Evolutionary conservation across 768 basidiomycete species (phyloP).

Genomic region (Rhodosporidiobolus sp.): DNA sequence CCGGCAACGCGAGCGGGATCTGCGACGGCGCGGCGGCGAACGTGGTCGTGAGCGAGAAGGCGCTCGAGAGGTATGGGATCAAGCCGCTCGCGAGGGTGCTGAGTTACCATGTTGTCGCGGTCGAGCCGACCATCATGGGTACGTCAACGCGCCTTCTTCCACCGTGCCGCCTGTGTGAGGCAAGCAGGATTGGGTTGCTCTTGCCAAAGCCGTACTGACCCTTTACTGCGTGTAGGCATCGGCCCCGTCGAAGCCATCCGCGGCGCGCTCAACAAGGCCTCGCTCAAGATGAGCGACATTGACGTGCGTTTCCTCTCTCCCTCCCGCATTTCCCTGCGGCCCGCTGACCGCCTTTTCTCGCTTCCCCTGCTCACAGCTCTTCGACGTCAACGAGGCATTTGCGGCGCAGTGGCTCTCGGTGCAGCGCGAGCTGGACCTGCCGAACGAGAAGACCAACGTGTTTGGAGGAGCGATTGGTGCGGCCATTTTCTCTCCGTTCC

Average conservation of each 20-base stretch:
- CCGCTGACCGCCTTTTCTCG: neutral
- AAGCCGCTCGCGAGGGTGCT: slow-evolving; percentile 50
- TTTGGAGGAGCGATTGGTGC: slow-evolving; percentile 50
- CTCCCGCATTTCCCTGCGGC: neutral
- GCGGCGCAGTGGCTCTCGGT: slow-evolving; percentile 52
- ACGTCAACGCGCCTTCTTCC: neutral
- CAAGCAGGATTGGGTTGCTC: too few relatives aligned
- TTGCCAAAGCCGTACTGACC: too few relatives aligned
- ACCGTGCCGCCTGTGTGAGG: too few relatives aligned
- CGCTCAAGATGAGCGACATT: slow-evolving; percentile 48
- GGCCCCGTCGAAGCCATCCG: slow-evolving; percentile 49
- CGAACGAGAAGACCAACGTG: slow-evolving; percentile 45
- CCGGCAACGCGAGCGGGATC: slow-evolving; percentile 51
- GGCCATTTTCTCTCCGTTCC: slow-evolving; percentile 9
- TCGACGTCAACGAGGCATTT: slow-evolving; percentile 48
- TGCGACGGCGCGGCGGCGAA: slow-evolving; percentile 52
- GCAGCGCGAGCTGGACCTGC: slow-evolving; percentile 50
- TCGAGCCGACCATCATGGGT: slow-evolving; percentile 52
- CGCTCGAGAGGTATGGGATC: slow-evolving; percentile 47
- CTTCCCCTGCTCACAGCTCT: slow-evolving; percentile 17
- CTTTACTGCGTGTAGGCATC: slow-evolving; percentile 40
- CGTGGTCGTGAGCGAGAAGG: slow-evolving; percentile 50
- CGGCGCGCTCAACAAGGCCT: slow-evolving; percentile 40
- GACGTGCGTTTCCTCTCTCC: slow-evolving; percentile 41
- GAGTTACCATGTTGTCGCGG: slow-evolving; percentile 50